Conservation (phyloP, 306 rosid species). For the Cyclanthera cordifolia region DNA sequence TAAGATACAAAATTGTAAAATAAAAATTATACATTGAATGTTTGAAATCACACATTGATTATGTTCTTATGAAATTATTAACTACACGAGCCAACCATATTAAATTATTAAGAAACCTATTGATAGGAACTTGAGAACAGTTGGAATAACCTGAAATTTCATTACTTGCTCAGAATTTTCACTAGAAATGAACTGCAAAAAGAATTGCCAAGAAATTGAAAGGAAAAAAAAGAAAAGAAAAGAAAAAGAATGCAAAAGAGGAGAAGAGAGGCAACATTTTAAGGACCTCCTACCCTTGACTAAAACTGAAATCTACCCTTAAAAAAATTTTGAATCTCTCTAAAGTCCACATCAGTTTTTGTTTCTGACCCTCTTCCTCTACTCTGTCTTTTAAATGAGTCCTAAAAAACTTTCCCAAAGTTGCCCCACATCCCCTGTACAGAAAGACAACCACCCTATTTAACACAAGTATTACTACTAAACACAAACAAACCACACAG, state of each 20-base stretch:
- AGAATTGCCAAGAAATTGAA: conserved; percentile 66
- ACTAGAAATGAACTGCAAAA: conserved; percentile 98
- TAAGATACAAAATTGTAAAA: too few species aligned
- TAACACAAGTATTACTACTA: conserved; percentile 45
- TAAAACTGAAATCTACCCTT: conserved; percentile 4
- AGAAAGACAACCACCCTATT: conserved; percentile 35
- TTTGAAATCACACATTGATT: too few species aligned
- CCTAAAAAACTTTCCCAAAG: conserved; percentile 32
- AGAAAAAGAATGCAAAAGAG: conserved; percentile 50
- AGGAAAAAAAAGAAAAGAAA: conserved; percentile 48
- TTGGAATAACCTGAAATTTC: conserved; percentile 29
- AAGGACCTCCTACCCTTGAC: conserved; percentile 4
- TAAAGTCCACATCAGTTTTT: conserved; percentile 18
- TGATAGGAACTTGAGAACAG: not conserved
- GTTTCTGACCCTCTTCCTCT: conserved; percentile 32
- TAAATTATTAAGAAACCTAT: too few species aligned
- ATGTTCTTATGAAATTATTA: too few species aligned
- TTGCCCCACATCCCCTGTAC: conserved; percentile 64
- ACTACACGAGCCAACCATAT: too few species aligned
- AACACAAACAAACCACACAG: conserved; percentile 18
- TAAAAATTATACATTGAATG: too few species aligned
- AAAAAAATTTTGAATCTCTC: not conserved
- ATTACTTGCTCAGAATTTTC: conserved; percentile 53
- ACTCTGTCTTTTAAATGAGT: conserved; percentile 34
- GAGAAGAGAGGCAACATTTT: conserved; percentile 26